Evolutionary conservation across 352 stramenopile species (phyloP).

Genomic region (Pythium volutum): DNA sequence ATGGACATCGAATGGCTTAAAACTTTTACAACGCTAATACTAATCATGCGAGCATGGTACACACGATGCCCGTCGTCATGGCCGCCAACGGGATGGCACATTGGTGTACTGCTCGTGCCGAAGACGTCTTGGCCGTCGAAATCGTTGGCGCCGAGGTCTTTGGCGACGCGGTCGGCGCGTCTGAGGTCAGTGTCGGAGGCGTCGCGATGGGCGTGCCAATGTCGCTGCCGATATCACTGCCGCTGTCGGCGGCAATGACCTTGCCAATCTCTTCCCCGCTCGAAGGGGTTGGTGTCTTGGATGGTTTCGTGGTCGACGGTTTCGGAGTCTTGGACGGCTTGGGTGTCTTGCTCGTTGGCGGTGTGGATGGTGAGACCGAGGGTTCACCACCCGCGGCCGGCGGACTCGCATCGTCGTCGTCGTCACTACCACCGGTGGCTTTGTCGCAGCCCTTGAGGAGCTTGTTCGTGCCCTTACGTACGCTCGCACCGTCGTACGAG

Average conservation of each 20-base stretch:
- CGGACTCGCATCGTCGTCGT: constrained; percentile 3
- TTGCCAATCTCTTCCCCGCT: constrained; percentile 1
- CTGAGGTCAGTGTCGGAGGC: background rate
- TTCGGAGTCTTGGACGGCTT: constrained; percentile 15
- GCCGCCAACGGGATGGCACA: background rate
- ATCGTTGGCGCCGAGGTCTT: background rate
- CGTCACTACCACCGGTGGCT: background rate
- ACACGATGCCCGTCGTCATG: background rate
- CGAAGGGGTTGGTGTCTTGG: background rate
- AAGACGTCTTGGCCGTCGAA: constrained; percentile 1
- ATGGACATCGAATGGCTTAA: too few species aligned
- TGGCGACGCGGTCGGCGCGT: background rate
- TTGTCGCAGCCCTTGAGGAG: constrained; percentile 13
- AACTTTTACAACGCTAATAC: too few species aligned
- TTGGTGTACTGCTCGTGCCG: background rate
- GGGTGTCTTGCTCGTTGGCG: constrained; percentile 4
- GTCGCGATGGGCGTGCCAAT: constrained; percentile 1
- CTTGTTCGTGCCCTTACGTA: constrained; percentile 9
- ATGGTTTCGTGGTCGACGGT: background rate
- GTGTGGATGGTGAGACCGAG: background rate
- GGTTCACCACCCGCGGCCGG: background rate
- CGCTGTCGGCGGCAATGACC: background rate
- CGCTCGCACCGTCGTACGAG: constrained; percentile 12
- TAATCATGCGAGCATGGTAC: background rate
- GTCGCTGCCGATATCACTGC: background rate